These are phyloP conservation scores for Cokeromyces recurvatus DNA, from an alignment of 371 early-diverging fungal genomes.

Conservation along the genomic window DNA sequence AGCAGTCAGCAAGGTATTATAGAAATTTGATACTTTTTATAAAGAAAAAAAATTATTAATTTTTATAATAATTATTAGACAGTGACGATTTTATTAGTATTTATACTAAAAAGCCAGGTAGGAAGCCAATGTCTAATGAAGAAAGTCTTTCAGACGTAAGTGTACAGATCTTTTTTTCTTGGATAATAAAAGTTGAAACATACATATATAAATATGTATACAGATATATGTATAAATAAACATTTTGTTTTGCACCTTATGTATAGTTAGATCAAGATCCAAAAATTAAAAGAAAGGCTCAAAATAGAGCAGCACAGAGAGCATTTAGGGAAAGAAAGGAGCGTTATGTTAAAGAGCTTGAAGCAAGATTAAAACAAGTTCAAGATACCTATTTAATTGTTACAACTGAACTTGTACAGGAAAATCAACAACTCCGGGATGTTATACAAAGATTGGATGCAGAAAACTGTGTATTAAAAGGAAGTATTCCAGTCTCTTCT, in stretches of 20 bases:
- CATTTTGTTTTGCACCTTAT: not conserved
- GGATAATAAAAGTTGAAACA: too few species aligned
- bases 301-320: constrained; percentile 74
- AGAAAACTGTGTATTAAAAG: constrained; percentile 37
- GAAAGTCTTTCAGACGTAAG: constrained; percentile 15
- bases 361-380: constrained; percentile 55
- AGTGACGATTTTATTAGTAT: constrained; percentile 12
- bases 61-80: constrained; percentile 4
- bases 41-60: too few species aligned
- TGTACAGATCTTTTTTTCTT: too few species aligned
- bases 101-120: constrained; percentile 18
- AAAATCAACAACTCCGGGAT: constrained; percentile 36
- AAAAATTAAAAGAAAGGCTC: constrained; percentile 64
- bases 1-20: too few species aligned
- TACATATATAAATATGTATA: too few species aligned
- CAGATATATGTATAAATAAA: too few species aligned
- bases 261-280: constrained; percentile 39
- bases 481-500: constrained; percentile 15
- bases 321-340: constrained; percentile 76
- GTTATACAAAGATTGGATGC: constrained; percentile 33
- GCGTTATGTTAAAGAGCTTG: constrained; percentile 62
- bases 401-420: constrained; percentile 29
- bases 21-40: too few species aligned
- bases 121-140: constrained; percentile 31
- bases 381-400: constrained; percentile 41